Evolutionary conservation across 371 early-diverging fungal species (phyloP).

Genomic region (Mucor sp.): DNA sequence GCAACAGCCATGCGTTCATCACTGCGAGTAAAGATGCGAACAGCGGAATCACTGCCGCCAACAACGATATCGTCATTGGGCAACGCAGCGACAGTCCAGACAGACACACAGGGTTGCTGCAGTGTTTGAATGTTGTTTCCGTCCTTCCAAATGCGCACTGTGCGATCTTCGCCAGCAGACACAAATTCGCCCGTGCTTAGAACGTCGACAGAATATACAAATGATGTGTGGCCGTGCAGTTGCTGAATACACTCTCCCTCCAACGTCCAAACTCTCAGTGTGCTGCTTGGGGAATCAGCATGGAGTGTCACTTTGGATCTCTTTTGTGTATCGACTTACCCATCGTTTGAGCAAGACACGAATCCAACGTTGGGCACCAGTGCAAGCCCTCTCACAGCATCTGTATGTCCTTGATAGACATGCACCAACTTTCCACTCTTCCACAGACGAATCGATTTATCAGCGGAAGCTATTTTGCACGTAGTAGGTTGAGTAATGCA

Average conservation of each 20-base stretch:
- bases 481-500: no score
- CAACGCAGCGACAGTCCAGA: conserved; percentile 85
- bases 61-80: conserved; percentile 88
- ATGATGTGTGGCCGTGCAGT: conserved; percentile 89
- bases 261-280: conserved; percentile 81
- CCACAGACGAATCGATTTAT: conserved; percentile 92
- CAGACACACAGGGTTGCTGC: conserved; percentile 85
- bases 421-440: conserved; percentile 64
- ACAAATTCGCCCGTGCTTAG: conserved; percentile 80
- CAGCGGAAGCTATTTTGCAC: conserved; percentile 78
- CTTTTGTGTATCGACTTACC: conserved; percentile 41
- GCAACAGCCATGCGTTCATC: conserved; percentile 64
- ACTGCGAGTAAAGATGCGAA: conserved; percentile 80
- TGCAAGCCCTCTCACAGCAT: conserved; percentile 87
- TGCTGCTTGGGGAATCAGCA: conserved; percentile 35
- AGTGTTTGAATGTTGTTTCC: conserved; percentile 79
- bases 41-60: conserved; percentile 84
- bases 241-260: conserved; percentile 78
- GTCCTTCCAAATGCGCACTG: conserved; percentile 87
- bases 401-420: conserved; percentile 87
- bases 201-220: conserved; percentile 83
- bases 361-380: conserved; percentile 68
- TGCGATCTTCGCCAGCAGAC: conserved; percentile 93
- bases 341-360: conserved; percentile 89
- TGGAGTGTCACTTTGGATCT: background rate